Evolutionary conservation across 306 rosid genomes (phyloP), one percentile per base, ranked within the genome.

Genomic region (Mimosa pudica): DNA sequence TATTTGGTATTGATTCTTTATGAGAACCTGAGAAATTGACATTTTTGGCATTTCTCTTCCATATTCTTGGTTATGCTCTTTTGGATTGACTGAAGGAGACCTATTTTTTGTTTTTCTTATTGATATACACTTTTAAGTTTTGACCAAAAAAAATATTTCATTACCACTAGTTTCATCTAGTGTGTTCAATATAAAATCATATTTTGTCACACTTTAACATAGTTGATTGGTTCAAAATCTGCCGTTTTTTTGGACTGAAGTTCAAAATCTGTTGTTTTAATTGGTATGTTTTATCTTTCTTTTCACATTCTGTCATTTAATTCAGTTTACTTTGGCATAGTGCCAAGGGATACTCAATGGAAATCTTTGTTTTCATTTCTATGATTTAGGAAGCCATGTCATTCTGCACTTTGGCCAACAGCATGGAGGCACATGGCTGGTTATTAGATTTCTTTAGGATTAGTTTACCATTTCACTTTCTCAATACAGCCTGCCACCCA

Each of bases 351-450:
- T 42, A 42, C 17, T 47, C 48, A 2, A 54, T 8, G 20, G 77
- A 57, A 77, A 58, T 47, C 16, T 58, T 77, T 42, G 16, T 68
- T 51, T 67, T 38, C 68, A 58, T 75, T 74, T 72, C 47, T 51
- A 12, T 69, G 65, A 64, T n/a, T 84, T 32, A 38, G 74, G 63
- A 67, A 49, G 48, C 57, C 42, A 47, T 74, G 20, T 32, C 52
- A 47, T 78, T 73, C 20, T 84, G 8, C 60, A 16, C 63, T 45
- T 12, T 41, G 35, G 41, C 55, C 14, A 55, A 65, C 60, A 54
- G 71, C 20, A 24, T 36, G 41, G 64, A 44, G 69, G 57, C n/a
- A 30, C 32, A 47, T 41, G 66, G 44, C 64, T 52, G 68, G 41
- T 35, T 48, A 32, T 16, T 49, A 61, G 20, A 62, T 81, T 81